Conservation (phyloP, 768 basidiomycete genomes). For the Tephrocybe sp. region DNA sequence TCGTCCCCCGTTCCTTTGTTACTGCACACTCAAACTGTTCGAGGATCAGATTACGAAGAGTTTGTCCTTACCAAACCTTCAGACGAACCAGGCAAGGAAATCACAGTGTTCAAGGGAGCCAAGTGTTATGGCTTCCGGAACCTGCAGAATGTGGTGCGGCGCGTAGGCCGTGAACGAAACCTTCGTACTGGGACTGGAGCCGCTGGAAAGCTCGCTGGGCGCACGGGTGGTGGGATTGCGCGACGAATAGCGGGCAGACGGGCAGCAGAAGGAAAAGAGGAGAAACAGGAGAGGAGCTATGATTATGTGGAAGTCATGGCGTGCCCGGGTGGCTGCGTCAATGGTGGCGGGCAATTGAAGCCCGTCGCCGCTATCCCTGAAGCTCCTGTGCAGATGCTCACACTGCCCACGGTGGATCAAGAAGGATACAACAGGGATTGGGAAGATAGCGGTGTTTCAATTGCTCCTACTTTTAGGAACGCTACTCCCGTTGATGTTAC, state of each 20-base stretch:
- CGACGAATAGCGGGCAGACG: conserved; percentile 27
- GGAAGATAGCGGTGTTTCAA: conserved; percentile 49
- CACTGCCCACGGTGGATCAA: conserved; percentile 36
- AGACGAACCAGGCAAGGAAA: conserved; percentile 31
- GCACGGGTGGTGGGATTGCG: conserved; percentile 12
- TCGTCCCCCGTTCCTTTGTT: conserved; percentile 43
- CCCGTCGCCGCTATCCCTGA: conserved; percentile 18
- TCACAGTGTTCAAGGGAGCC: conserved; percentile 84
- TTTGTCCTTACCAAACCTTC: conserved; percentile 43
- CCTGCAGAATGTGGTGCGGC: conserved; percentile 93
- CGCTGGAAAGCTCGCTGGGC: conserved; percentile 43
- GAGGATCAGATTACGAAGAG: conserved; percentile 78
- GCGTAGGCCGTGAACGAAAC: conserved; percentile 84
- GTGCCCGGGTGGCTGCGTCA: conserved; percentile 95
- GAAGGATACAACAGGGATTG: conserved; percentile 70
- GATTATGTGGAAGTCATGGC: conserved; percentile 99
- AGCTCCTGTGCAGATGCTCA: background rate
- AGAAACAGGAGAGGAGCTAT: conserved; percentile 47
- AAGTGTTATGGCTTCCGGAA: conserved; percentile 98
- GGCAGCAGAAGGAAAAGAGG: conserved; percentile 31
- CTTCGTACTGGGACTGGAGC: conserved; percentile 71
- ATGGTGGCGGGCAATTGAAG: conserved; percentile 90
- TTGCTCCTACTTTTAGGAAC: conserved; percentile 14
- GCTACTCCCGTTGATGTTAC: conserved; percentile 13
- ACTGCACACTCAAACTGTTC: conserved; percentile 55